phyloP scores from a whole-genome alignment of 352 stramenopile genomes.

The Globisporangium takayamanum region DNA sequence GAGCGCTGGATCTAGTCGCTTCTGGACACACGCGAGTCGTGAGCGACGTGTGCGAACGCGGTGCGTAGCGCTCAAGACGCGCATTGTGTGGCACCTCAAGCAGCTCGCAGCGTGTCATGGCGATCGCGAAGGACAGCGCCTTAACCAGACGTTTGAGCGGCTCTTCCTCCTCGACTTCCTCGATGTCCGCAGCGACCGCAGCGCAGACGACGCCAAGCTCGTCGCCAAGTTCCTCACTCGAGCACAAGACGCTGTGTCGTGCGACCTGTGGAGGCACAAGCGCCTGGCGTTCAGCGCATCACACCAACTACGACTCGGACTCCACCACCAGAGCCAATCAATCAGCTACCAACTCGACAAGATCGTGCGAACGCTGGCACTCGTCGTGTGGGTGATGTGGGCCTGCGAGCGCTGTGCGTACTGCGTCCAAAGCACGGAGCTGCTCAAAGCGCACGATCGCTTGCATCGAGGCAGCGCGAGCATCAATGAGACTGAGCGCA shows the following conservation, averaged over 20 bases:
- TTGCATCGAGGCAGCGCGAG: neutral
- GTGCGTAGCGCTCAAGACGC: constrained; percentile 6
- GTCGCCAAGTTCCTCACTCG: constrained; percentile 11
- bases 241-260: constrained; percentile 7
- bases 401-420: constrained; percentile 27
- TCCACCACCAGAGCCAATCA: too few species aligned
- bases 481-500: neutral
- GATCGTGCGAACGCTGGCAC: constrained; percentile 24
- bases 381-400: constrained; percentile 33
- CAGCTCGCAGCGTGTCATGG: neutral
- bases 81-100: constrained; percentile 10
- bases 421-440: constrained; percentile 18
- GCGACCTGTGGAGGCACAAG: constrained; percentile 4
- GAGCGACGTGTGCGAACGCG: constrained; percentile 4
- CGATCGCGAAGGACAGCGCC: neutral
- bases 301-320: too few species aligned
- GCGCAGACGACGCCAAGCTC: constrained; percentile 10
- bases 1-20: neutral
- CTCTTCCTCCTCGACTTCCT: constrained; percentile 16
- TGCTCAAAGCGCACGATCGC: constrained; percentile 3
- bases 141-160: constrained; percentile 7
- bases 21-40: constrained; percentile 8
- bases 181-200: neutral
- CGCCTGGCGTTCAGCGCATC: neutral
- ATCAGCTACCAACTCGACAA: constrained; percentile 11